Percentiles rank a stretch among this genome's conserved stretches.
These are phyloP conservation scores for Lizonia empirigonia DNA, from an alignment of 2,329 filamentous ascomycete genomes.

Conservation along the genomic window DNA sequence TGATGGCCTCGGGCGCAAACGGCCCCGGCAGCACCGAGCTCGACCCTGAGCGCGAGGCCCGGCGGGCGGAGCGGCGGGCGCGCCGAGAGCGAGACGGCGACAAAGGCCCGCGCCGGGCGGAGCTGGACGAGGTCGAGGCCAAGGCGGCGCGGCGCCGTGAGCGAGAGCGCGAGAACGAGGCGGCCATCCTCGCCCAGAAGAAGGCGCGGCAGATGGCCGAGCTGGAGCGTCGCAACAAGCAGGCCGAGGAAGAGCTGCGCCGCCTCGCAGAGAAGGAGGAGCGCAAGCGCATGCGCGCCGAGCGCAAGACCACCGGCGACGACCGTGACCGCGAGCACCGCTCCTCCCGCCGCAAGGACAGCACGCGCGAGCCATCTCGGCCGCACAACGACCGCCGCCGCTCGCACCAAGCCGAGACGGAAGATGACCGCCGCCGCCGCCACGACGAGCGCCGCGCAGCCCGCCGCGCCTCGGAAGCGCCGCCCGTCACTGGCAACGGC, in stretches of 20 bases:
- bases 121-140: slow-evolving; percentile 44
- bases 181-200: slow-evolving; percentile 42
- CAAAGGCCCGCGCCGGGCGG: slow-evolving; percentile 39
- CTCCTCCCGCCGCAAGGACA: slow-evolving; percentile 45
- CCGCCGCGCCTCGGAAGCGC: slow-evolving; percentile 45
- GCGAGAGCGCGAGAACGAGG: slow-evolving; percentile 45
- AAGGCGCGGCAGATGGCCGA: slow-evolving; percentile 47
- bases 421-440: slow-evolving; percentile 48
- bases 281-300: slow-evolving; percentile 39
- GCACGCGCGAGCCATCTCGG: slow-evolving; percentile 36
- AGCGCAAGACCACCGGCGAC: slow-evolving; percentile 40
- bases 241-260: slow-evolving; percentile 47
- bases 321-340: slow-evolving; percentile 41
- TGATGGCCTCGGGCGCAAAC: slow-evolving; percentile 33
- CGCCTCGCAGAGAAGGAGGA: slow-evolving; percentile 49
- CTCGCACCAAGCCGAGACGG: slow-evolving; percentile 46
- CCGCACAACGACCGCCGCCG: slow-evolving; percentile 43
- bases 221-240: slow-evolving; percentile 46
- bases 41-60: slow-evolving; percentile 47
- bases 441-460: slow-evolving; percentile 51
- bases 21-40: slow-evolving; percentile 39
- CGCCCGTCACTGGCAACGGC: slow-evolving; percentile 26
- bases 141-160: slow-evolving; percentile 47
- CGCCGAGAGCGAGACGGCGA: slow-evolving; percentile 42
- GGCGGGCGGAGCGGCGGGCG: slow-evolving; percentile 44